A percentile compares a stretch with the other conserved stretches of the same genome.
These are phyloP conservation scores for Crinitomyces ghanaensis DNA, from an alignment of 805 yeast species.

Conservation along the genomic window DNA sequence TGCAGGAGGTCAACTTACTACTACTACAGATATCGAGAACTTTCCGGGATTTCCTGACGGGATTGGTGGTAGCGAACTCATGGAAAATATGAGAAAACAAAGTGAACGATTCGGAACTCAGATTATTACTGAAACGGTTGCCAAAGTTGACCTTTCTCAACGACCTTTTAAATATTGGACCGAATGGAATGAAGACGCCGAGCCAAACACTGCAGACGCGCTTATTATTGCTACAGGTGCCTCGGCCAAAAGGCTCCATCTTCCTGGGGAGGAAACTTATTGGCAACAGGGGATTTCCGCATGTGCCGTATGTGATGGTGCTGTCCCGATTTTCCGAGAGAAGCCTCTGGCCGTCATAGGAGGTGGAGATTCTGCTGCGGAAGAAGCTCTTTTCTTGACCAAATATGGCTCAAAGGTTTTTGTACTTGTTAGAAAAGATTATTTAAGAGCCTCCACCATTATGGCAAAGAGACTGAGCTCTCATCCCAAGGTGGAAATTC, in stretches of 20 bases:
- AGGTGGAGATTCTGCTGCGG: constrained; percentile 99
- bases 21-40: constrained; percentile 97
- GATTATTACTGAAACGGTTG: constrained; percentile 86
- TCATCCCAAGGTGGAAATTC: constrained; percentile 81
- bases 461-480: constrained; percentile 88
- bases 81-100: constrained; percentile 92
- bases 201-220: constrained; percentile 87
- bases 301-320: constrained; percentile 99
- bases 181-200: constrained; percentile 86
- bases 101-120: constrained; percentile 82
- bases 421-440: constrained; percentile 88
- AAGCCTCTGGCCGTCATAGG: constrained; percentile 96
- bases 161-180: constrained; percentile 96
- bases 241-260: constrained; percentile 82
- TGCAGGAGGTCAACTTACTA: constrained; percentile 97
- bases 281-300: constrained; percentile 99
- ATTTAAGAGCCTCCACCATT: constrained; percentile 86
- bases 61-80: constrained; percentile 71
- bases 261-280: constrained; percentile 95
- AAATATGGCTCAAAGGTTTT: constrained; percentile 95
- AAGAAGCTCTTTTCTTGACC: constrained; percentile 93
- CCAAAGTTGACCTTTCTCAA: constrained; percentile 78
- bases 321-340: constrained; percentile 96
- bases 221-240: constrained; percentile 96
- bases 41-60: constrained; percentile 99